Base-by-base conservation (phyloP, 768 basidiomycete genomes). In the Rhizopogon vinicolor region DNA sequence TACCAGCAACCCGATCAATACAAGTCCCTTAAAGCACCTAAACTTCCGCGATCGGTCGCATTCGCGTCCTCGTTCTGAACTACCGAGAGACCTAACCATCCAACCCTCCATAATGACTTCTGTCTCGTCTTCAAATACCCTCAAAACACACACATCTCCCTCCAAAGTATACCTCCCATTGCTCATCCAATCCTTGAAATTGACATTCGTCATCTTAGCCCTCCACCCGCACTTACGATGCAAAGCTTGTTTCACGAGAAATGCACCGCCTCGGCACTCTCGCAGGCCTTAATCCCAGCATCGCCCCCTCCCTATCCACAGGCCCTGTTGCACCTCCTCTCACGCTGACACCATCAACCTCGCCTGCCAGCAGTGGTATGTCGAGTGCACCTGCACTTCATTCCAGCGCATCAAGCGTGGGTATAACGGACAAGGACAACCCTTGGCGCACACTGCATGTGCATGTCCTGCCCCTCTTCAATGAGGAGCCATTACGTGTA, bases 391-490 rank as follows among this genome's bases (percentile, higher is more conserved):
- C 58, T 19, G 60, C 63, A 3, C 52, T 65, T 16, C 58, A 58
- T 12, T 59, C 69, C 72, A 74, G 58, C 59, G 66, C 62, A 72
- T 69, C 79, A 2, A 28, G 52, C 8, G 65, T 62, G 44, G 62
- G 61, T 10, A 59, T 68, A 29, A 68, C 76, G 1, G 74, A 78
- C 3, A 72, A 78, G 9, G 90, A 91, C 44, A 76, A 74, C 61
- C 89, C 93, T 10, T 96, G 93, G 93, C 82, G 84, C 48, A 75
- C 84, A 22, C 72, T 98, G 19, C 91, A 94, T 68, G 85, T 95
- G 33, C 85, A 92, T 66, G 87, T 97, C 35, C 74, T 98, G 3
- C 94, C 94, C 1, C 71, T 96, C 4, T 98, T 98, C 75, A 95
- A 95, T 51, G 90, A 93, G 37, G 91, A 94, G 64, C 87, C 89